These are phyloP conservation scores for Candida taoyuanica DNA, from an alignment of 805 yeast genomes.

Conservation along the genomic window DNA sequence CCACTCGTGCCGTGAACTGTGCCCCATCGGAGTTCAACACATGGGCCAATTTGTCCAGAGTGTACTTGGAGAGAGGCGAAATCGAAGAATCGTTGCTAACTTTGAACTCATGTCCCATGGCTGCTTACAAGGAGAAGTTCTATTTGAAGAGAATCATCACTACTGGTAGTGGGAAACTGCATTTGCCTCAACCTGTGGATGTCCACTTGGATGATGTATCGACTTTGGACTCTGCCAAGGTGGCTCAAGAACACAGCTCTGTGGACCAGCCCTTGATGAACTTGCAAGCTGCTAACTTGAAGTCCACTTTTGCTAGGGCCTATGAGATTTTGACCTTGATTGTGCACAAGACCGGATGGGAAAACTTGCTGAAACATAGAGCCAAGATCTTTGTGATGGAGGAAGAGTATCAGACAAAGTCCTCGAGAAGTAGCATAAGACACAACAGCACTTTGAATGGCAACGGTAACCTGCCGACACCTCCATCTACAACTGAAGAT, in stretches of 20 bases:
- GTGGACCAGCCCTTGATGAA: constrained; percentile 58
- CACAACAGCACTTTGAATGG: constrained; percentile 8
- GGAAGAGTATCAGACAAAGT: constrained; percentile 47
- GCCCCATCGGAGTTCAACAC: constrained; percentile 73
- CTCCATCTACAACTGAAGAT: not conserved
- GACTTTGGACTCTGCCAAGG: constrained; percentile 58
- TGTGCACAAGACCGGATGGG: constrained; percentile 72
- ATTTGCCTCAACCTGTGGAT: constrained; percentile 73
- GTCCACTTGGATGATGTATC: constrained; percentile 68
- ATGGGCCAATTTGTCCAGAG: constrained; percentile 64
- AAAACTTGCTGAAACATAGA: constrained; percentile 51
- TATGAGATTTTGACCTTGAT: constrained; percentile 61
- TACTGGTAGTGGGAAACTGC: constrained; percentile 50
- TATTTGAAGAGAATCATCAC: constrained; percentile 56
- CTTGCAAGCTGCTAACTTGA: constrained; percentile 66
- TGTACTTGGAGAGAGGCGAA: constrained; percentile 58
- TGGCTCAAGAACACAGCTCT: constrained; percentile 58
- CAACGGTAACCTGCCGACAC: constrained; percentile 1
- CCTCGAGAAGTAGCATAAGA: constrained; percentile 12
- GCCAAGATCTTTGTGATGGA: constrained; percentile 67
- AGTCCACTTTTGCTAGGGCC: constrained; percentile 50
- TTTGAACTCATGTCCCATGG: constrained; percentile 79
- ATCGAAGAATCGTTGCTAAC: constrained; percentile 69
- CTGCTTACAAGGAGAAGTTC: constrained; percentile 59
- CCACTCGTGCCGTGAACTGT: constrained; percentile 60